Evolutionary conservation across 2,329 filamentous ascomycete species (phyloP), one percentile per base, ranked within the genome.

Genomic region (Keithomyces neogunnii): DNA sequence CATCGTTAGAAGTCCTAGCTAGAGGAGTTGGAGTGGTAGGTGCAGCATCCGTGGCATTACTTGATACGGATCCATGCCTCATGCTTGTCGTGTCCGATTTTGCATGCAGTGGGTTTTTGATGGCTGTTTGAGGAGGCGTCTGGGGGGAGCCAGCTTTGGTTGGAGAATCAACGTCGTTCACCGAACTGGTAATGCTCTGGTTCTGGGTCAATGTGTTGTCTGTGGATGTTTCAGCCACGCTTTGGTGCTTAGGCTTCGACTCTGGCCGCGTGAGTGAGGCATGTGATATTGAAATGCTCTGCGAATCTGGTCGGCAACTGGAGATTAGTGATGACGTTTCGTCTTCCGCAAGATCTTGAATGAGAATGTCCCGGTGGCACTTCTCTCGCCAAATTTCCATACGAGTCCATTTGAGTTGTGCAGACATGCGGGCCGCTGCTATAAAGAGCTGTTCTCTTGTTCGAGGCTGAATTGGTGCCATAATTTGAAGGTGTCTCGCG

Each of bases 361-460:
- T 75, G 26, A 99, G 72, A 54, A 97, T 91, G 60, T 96, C 92
- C 42, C 86, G 84, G 66, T 99, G 91, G 57, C 91, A 96, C 62
- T 83, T 92, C 60, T 92, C 80, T 50, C 85, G 87, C 89, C 91
- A 96, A 26, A 96, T 93, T 58, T 96, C 89, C 65, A 95, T 86
- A 54, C 92, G 80, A n/a, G 86, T 84, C 92, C 92, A 96, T 65
- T 93, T 95, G 54, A 99, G 72, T 64, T 92, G 90, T 3, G 89
- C 89, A 51, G 91, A 84, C 69, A 95, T 85, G 6, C 86, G 83
- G 5, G 85, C 89, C 26, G 93, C 92, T 19, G 89, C 87, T 56
- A 86, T 76, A n/a, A 96, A 77, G 50, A 97, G 79, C 53, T 89
- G 81, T 54, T 97, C 92, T 54, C 93, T 80, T 0, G 89, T 91